Conservation (phyloP, 2,329 filamentous ascomycete genomes). For the Calonectria pteridis region DNA sequence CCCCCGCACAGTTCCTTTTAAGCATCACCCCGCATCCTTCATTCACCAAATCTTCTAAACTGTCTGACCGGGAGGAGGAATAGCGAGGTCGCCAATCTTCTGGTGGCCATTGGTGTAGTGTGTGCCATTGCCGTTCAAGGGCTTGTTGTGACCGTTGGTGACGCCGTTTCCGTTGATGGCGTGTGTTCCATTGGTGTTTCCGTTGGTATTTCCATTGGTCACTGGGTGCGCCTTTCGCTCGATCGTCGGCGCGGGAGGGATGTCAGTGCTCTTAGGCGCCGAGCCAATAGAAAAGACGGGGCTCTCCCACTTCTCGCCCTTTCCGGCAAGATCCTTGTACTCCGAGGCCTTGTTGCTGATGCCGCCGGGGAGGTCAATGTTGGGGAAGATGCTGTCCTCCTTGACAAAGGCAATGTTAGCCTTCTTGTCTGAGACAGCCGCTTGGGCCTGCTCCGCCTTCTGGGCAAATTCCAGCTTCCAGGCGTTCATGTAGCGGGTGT, state of each 20-base stretch:
- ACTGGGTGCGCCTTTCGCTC: slow-evolving; percentile 57
- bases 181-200: slow-evolving; percentile 31
- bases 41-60: slow-evolving; percentile 27
- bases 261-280: slow-evolving; percentile 77
- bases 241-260: slow-evolving; percentile 72
- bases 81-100: slow-evolving; percentile 34
- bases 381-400: slow-evolving; percentile 89
- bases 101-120: slow-evolving; percentile 30
- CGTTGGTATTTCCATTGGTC: slow-evolving; percentile 28
- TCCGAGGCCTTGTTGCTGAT: slow-evolving; percentile 95
- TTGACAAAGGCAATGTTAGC: slow-evolving; percentile 70
- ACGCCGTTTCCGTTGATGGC: slow-evolving; percentile 30
- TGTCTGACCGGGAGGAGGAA: slow-evolving; percentile 31
- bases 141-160: slow-evolving; percentile 2
- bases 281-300: slow-evolving; percentile 91
- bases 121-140: slow-evolving; percentile 29
- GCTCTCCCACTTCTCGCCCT: slow-evolving; percentile 95
- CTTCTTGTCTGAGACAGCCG: slow-evolving; percentile 73
- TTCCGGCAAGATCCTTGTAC: slow-evolving; percentile 87
- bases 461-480: slow-evolving; percentile 79
- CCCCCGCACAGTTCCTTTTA: slow-evolving; percentile 12
- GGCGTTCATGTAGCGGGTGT: slow-evolving; percentile 84
- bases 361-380: slow-evolving; percentile 83
- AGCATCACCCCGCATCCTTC: neutral
- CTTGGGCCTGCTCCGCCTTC: slow-evolving; percentile 82